Base-by-base conservation (phyloP, 75 land plant species). In the Sequoia sempervirens region DNA sequence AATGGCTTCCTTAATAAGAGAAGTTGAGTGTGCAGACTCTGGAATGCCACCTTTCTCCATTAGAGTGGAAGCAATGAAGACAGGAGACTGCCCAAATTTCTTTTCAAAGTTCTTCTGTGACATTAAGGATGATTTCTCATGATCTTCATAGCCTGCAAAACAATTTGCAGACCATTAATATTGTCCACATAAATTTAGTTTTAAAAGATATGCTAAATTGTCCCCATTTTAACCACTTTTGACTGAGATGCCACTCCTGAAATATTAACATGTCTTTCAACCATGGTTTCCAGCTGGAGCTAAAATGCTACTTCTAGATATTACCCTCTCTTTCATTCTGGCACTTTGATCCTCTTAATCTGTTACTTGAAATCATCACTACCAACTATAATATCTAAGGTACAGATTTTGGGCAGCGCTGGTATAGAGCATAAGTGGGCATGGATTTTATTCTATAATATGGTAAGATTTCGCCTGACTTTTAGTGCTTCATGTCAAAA, bases 1-100 rank as follows among this genome's bases (percentile, higher is more conserved):
- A 84, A 95, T 95, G 61, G 96, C 96, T 80, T 95, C 96, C 83
- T 95, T 93, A 17, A 95, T 69, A 20, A 92, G 91, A 9, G 93
- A 72, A n/a, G 86, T 80, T 15, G 89, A 37, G 86, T 87, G 90
- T 69, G 90, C 86, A 38, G 91, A 91, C 82, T 91, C 89, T 15
- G 92, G 92, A 73, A 93, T 87, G 75, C 36, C 36, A 34, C 36
- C 0, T 34, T 34, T 34, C 36, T 34, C 36, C 36, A 34, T 34
- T 34, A 34, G 36, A 34, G 36, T 34, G 36, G 0, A 34, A 34
- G 36, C 0, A 0, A 34, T 34, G 36, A 34, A 34, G 36, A 34
- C 0, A 34, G 0, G 36, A 34, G 36, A 34, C 36, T 34, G 0
- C 36, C 96, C 36, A 34, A 34, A 34, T 34, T 34, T 34, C 36